Percentiles rank a stretch among this genome's conserved stretches.
Evolutionary conservation across 2,329 filamentous ascomycete species (phyloP).

Genomic region (Thielaviopsis euricoi): DNA sequence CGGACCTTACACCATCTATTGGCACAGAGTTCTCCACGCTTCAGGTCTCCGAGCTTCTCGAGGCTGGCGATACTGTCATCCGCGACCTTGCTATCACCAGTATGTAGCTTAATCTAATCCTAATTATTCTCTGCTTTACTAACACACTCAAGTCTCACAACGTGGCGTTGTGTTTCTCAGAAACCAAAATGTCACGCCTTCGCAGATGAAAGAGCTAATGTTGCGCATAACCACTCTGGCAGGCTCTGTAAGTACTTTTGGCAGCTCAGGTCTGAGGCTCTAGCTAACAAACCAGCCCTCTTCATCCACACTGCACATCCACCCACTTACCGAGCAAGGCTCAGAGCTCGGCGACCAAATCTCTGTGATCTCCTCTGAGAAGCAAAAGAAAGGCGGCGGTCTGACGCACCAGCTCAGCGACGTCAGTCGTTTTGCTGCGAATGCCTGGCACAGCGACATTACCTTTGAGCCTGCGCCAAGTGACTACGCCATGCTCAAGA

Average conservation of each 20-base stretch:
- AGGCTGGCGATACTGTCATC: slow-evolving; percentile 36
- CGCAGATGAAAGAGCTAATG: slow-evolving; percentile 42
- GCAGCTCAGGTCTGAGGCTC: not conserved
- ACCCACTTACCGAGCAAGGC: slow-evolving; percentile 38
- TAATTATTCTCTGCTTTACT: not conserved
- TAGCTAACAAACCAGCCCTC: slow-evolving; percentile 26
- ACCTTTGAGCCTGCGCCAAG: slow-evolving; percentile 41
- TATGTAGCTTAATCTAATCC: slow-evolving; percentile 17
- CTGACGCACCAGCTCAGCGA: slow-evolving; percentile 34
- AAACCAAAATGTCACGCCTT: slow-evolving; percentile 39
- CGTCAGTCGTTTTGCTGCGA: slow-evolving; percentile 27
- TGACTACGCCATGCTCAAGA: slow-evolving; percentile 44
- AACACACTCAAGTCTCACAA: slow-evolving; percentile 33
- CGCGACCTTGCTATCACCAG: slow-evolving; percentile 45
- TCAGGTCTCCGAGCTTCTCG: slow-evolving; percentile 32
- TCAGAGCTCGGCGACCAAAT: slow-evolving; percentile 40
- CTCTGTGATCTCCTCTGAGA: slow-evolving; percentile 37
- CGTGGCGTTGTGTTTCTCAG: slow-evolving; percentile 51
- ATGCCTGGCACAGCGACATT: slow-evolving; percentile 34
- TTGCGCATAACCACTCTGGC: slow-evolving; percentile 41
- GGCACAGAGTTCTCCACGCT: slow-evolving; percentile 35
- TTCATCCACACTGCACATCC: slow-evolving; percentile 41
- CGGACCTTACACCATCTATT: slow-evolving; percentile 37
- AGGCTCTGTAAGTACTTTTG: slow-evolving; percentile 19
- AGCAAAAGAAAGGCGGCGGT: slow-evolving; percentile 36